Evolutionary conservation across 2,329 filamentous ascomycete genomes (phyloP), one percentile per base, ranked within the genome.

Genomic region (Sclerotinia trifoliorum): DNA sequence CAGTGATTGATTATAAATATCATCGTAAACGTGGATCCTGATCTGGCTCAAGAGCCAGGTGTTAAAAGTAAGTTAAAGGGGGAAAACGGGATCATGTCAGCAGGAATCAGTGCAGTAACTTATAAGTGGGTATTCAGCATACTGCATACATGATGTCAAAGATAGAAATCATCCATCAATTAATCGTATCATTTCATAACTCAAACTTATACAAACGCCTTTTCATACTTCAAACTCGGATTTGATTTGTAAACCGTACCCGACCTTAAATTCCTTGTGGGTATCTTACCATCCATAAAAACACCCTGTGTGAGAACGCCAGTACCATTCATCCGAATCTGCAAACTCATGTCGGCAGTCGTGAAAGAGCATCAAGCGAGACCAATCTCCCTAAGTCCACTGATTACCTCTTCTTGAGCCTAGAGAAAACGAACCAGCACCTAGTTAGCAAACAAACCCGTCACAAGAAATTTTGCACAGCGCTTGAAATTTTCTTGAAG

Each of bases 391-490:
- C 61, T 42, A 39, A 69, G 57, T 10, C 51, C 42, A 51, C 24
- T 51, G 13, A 67, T n/a, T 15, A 71, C 21, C 11, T 57, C 68
- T 51, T 70, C 57, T 42, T 68, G 26, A 26, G 19, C 66, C 70
- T 71, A 66, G 32, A 66, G 44, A 42, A 19, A n/a, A 42, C 39
- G 42, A 67, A 54, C 42, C 44, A 62, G 21, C 65, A 54, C 56
- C 56, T 48, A 63, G 58, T 52, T 56, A 69, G 42, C 60, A 67
- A 32, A 54, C 66, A 67, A 68, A 57, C 62, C 60, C 19, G 24
- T 65, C 61, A 65, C 67, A 54, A 52, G 35, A 57, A 44, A 51
- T 26, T 32, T 26, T 51, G 46, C 42, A 66, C 42, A 61, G 29
- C 35, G 26, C 48, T 32, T 61, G 42, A 49, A 65, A 65, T 32